Evolutionary conservation across 345 rosid species (phyloP), one percentile per base, ranked within the genome.

Genomic region (Nephelium lappaceum): DNA sequence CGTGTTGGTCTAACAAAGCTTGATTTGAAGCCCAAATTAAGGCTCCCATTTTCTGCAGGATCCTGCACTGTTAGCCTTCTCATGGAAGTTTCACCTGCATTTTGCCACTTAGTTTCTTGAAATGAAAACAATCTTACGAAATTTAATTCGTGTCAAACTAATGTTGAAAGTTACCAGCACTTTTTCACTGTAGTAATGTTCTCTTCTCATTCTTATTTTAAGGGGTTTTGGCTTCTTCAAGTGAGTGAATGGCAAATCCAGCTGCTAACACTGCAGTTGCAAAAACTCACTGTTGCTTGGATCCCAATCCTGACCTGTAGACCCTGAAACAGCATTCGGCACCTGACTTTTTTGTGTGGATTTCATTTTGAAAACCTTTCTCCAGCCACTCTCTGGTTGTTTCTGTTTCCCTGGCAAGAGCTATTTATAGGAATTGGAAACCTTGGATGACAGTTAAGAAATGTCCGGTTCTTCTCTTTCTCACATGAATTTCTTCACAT

Each of bases 181-280:
- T 31, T 31, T 31, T 31, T 31, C 3, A 77, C 53, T 53, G 70
- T 76, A 36, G 60, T 39, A 43, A n/a, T 63, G 16, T 62, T 58
- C 11, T 18, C 63, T n/a, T 42, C 49, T 39, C 49, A 18, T 49
- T 27, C 60, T 74, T 80, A 8, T 23, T 39, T 43, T 72, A 43
- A n/a, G n/a, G 16, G 5, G 67, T 57, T 77, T 75, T 66, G 61
- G 75, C 63, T 47, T 82, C 83, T 77, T 78, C 84, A 39, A 36
- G 68, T 64, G 88, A 80, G 10, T 78, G 83, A 66, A 85, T 75
- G n/a, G 84, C 80, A 73, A 75, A 78, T 62, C 85, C 85, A 19
- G 85, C 85, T 24, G 85, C 85, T 31, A 85, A 82, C 42, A 85
- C 78, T 38, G 88, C 88, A 24, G 79, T 43, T 66, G 78, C 78